Conservation (phyloP, 257 asterid species). For the Solanum stenotomum region DNA sequence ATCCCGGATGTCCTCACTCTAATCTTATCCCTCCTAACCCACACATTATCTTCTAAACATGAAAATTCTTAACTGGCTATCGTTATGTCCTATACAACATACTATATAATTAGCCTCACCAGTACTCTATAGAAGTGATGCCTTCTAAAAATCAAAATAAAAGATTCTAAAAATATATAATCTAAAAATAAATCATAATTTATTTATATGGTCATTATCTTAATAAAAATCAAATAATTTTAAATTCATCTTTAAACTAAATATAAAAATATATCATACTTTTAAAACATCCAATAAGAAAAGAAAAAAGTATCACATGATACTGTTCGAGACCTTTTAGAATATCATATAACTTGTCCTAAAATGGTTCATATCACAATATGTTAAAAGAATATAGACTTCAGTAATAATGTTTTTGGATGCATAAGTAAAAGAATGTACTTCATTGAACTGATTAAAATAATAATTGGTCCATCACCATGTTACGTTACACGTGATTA, state of each 20-base stretch:
- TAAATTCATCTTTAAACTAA: no score
- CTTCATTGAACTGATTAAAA: background rate
- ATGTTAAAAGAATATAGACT: background rate
- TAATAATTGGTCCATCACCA: background rate
- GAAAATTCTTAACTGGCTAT: background rate
- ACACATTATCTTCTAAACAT: no score
- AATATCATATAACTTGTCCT: background rate
- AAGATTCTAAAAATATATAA: no score
- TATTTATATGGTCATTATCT: no score
- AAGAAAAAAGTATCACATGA: background rate
- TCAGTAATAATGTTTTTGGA: background rate
- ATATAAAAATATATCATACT: background rate
- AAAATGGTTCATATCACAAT: background rate
- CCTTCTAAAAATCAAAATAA: no score
- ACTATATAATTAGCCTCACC: no score
- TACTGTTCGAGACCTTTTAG: background rate
- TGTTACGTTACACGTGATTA: background rate
- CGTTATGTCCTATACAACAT: background rate
- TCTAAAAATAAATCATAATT: no score
- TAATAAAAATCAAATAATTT: no score
- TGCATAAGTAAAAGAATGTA: background rate
- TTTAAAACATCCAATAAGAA: no score
- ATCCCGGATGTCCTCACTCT: background rate
- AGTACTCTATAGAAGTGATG: no score
- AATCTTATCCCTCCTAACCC: background rate